Conservation (phyloP, 192 early-diverging fungal species). For the Rhizophagus prolifer region DNA sequence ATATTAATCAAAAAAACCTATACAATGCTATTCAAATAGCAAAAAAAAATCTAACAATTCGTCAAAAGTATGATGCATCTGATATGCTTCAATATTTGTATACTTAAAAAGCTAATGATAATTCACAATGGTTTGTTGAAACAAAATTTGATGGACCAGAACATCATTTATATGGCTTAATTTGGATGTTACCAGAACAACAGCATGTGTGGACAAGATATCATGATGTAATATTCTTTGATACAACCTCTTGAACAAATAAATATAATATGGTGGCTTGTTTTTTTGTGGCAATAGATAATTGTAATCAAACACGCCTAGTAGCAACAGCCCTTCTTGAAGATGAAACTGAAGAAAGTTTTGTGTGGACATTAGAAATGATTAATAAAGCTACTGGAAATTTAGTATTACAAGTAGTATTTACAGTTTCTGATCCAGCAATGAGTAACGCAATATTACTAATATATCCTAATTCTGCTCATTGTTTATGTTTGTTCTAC, state of each 20-base stretch:
- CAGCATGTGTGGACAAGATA: background rate
- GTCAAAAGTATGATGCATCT: too few species aligned
- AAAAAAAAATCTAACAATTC: too few species aligned
- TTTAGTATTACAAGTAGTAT: too few species aligned
- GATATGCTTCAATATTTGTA: too few species aligned
- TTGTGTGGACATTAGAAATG: background rate
- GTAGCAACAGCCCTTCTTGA: background rate
- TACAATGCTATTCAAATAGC: too few species aligned
- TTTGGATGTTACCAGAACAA: background rate
- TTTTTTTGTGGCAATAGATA: background rate
- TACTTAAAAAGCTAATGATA: too few species aligned
- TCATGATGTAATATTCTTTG: constrained; percentile 10
- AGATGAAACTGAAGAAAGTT: constrained; percentile 10
- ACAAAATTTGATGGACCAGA: background rate
- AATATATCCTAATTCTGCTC: background rate
- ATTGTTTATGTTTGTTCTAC: background rate
- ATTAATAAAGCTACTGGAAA: too few species aligned
- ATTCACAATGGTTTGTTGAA: background rate
- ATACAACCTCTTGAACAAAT: background rate
- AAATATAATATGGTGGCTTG: background rate
- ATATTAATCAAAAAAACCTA: background rate
- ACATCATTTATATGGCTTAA: background rate
- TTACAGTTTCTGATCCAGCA: background rate
- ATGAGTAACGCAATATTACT: background rate
- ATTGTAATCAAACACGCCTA: background rate